Percentiles rank a stretch among this genome's conserved stretches.
Conservation (phyloP, 1,284 basidiomycete genomes). For the Sparassis latifolia region DNA sequence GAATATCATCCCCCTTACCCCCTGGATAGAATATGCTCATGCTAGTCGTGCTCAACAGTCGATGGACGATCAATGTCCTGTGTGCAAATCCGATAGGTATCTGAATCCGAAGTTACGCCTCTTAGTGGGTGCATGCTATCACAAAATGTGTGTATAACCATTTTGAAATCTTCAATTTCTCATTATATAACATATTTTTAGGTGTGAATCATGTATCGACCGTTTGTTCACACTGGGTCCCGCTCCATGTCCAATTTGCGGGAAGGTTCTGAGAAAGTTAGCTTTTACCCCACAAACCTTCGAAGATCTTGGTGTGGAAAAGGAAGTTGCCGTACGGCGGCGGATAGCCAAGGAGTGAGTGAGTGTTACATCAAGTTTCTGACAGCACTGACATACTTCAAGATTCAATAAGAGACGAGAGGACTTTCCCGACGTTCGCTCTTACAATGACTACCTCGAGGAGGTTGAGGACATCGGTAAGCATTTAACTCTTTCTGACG, state of each 20-base stretch:
- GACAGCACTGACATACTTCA: neutral
- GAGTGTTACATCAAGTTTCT: neutral
- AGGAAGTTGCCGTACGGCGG: slow-evolving; percentile 87
- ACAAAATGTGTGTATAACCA: slow-evolving; percentile 76
- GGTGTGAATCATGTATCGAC: slow-evolving; percentile 98
- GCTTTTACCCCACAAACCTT: slow-evolving; percentile 97
- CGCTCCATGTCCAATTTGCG: slow-evolving; percentile 93
- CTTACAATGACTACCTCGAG: slow-evolving; percentile 97
- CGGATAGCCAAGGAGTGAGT: slow-evolving; percentile 79
- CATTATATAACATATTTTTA: slow-evolving; percentile 23
- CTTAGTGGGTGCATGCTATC: slow-evolving; percentile 95
- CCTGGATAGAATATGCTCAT: neutral
- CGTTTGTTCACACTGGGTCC: slow-evolving; percentile 94
- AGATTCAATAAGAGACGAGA: slow-evolving; percentile 93
- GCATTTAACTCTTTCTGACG: slow-evolving; percentile 16
- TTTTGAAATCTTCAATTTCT: neutral
- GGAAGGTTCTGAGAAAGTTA: slow-evolving; percentile 84
- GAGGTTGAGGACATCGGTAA: slow-evolving; percentile 92
- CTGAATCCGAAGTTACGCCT: slow-evolving; percentile 92
- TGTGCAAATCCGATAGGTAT: slow-evolving; percentile 96
- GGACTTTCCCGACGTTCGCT: slow-evolving; percentile 78
- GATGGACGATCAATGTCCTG: slow-evolving; percentile 92
- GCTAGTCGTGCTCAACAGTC: slow-evolving; percentile 41
- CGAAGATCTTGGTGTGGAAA: slow-evolving; percentile 94
- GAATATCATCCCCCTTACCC: slow-evolving; percentile 25